Conservation (phyloP, 192 early-diverging fungal species). For the Coemansia erecta region DNA sequence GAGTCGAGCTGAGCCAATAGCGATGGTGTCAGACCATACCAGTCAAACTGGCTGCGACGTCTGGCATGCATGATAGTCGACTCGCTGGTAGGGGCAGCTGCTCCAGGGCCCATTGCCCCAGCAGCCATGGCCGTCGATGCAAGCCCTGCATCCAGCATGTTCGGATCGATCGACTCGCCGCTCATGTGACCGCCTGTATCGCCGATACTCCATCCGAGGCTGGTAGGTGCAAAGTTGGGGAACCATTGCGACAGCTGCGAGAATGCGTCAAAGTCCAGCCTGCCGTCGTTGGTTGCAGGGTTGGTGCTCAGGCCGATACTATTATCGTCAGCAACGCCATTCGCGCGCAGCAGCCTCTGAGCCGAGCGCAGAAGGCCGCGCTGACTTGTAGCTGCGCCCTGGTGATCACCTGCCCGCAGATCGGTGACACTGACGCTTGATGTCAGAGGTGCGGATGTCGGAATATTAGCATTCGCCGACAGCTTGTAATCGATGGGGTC, state of each 20-base stretch:
- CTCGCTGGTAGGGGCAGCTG: neutral
- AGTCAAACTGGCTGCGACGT: conserved; percentile 52
- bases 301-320: conserved; percentile 50
- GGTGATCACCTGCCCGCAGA: neutral
- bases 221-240: conserved; percentile 27
- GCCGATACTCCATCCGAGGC: conserved; percentile 27
- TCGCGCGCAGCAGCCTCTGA: conserved; percentile 40
- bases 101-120: too few species aligned
- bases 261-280: conserved; percentile 39
- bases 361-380: conserved; percentile 46
- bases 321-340: conserved; percentile 50
- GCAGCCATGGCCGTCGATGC: conserved; percentile 12
- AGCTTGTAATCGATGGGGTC: conserved; percentile 7
- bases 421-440: neutral
- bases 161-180: conserved; percentile 49
- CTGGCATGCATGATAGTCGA: conserved; percentile 28
- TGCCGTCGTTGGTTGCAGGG: conserved; percentile 14
- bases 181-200: conserved; percentile 13
- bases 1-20: conserved; percentile 38
- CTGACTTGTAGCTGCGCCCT: conserved; percentile 4
- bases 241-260: conserved; percentile 52
- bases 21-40: conserved; percentile 52
- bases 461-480: neutral
- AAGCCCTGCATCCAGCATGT: conserved; percentile 44
- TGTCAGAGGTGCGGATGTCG: conserved; percentile 1